These are phyloP conservation scores for Capronia epimyces DNA, from an alignment of 2,329 filamentous ascomycete species.

Conservation along the genomic window DNA sequence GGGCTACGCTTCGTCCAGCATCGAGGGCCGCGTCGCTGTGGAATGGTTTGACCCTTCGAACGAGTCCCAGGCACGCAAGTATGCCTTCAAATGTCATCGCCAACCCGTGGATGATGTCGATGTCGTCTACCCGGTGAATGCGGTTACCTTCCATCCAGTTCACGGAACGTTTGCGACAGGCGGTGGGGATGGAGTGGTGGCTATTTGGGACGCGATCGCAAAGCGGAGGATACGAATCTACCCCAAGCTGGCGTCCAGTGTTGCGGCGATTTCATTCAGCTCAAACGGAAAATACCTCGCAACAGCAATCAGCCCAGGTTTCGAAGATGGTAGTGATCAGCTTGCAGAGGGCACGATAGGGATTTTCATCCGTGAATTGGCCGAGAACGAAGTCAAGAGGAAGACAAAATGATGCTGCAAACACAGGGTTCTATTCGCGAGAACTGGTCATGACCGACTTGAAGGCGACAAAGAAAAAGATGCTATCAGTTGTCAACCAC, in stretches of 20 bases:
- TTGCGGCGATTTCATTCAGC: conserved; percentile 73
- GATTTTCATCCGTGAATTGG: conserved; percentile 75
- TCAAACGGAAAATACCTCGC: conserved; percentile 71
- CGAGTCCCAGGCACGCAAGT: conserved; percentile 86
- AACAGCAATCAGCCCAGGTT: conserved; percentile 76
- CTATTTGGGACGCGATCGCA: conserved; percentile 84
- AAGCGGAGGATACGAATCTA: conserved; percentile 89
- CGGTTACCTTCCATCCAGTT: conserved; percentile 77
- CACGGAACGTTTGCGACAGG: conserved; percentile 82
- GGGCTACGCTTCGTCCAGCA: conserved; percentile 85
- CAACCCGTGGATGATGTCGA: conserved; percentile 66
- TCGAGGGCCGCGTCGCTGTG: conserved; percentile 91
- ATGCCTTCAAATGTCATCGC: conserved; percentile 97
- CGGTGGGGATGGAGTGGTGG: conserved; percentile 86
- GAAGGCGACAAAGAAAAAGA: background rate
- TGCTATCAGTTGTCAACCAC: conserved; percentile 7
- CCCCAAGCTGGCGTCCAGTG: conserved; percentile 72
- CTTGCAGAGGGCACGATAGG: conserved; percentile 65
- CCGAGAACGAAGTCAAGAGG: conserved; percentile 80
- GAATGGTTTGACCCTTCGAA: conserved; percentile 93
- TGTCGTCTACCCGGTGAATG: conserved; percentile 86
- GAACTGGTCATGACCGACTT: background rate
- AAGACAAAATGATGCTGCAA: conserved; percentile 63
- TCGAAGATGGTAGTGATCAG: conserved; percentile 79
- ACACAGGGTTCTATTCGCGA: background rate